Percentiles rank a stretch among this genome's conserved stretches.
phyloP scores from a whole-genome alignment of 176 grass and related monocot species.

The Saccharum spontaneum region DNA sequence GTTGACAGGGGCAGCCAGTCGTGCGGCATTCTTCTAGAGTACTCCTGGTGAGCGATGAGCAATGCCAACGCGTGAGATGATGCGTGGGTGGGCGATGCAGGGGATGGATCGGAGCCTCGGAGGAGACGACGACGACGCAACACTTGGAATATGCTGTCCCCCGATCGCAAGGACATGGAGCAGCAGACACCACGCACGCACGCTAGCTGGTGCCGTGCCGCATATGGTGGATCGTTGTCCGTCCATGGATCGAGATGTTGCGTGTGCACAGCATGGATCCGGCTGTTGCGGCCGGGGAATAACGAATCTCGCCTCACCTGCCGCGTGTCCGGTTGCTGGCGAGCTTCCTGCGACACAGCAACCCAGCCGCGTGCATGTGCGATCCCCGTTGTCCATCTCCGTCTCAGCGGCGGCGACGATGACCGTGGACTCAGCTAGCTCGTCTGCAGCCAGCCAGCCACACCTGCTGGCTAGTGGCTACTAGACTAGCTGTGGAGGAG shows the following conservation, averaged over 20 bases:
- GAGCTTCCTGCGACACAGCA: background rate
- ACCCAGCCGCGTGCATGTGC: background rate
- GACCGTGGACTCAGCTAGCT: background rate
- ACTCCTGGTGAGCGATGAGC: no score
- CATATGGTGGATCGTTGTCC: background rate
- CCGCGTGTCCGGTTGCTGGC: slow-evolving; percentile 21
- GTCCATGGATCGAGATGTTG: background rate
- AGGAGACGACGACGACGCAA: background rate
- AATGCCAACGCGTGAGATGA: no score
- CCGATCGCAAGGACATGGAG: background rate
- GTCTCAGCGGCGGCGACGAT: background rate
- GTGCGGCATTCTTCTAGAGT: background rate
- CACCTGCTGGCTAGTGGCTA: no score
- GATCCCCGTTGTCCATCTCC: background rate
- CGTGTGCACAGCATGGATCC: background rate
- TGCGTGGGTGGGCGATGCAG: no score
- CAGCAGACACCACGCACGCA: background rate
- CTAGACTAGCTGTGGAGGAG: no score
- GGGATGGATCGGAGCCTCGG: no score
- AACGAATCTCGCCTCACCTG: background rate
- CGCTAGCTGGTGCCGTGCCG: background rate
- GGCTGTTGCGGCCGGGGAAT: background rate
- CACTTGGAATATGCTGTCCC: slow-evolving; percentile 29
- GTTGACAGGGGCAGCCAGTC: background rate
- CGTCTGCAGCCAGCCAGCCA: no score